phyloP scores from a whole-genome alignment of 768 basidiomycete species.

The Clavaria fumosa region DNA sequence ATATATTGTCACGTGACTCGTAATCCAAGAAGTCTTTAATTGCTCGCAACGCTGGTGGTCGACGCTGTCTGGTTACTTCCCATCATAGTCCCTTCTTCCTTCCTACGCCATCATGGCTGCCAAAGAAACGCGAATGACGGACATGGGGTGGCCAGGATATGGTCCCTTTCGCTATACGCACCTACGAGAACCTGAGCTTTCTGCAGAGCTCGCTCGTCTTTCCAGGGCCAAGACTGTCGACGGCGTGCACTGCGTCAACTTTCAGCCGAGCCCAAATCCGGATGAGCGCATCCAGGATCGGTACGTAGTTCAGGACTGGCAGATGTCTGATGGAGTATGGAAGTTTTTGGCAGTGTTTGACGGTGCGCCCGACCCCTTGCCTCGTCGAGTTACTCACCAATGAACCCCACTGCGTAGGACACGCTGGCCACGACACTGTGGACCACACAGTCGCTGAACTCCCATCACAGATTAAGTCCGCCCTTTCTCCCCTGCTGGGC shows the following conservation, averaged over 20 bases:
- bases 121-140: no score
- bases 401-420: slow-evolving; percentile 23
- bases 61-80: no score
- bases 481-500: slow-evolving; percentile 23
- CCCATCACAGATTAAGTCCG: slow-evolving; percentile 24
- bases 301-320: slow-evolving; percentile 19
- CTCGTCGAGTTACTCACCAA: slow-evolving; percentile 3
- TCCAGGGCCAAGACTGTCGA: slow-evolving; percentile 23
- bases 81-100: no score
- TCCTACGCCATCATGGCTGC: no score
- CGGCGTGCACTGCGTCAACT: slow-evolving; percentile 15
- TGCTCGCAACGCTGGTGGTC: no score
- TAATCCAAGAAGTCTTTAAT: no score
- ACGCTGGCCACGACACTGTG: slow-evolving; percentile 33
- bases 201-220: slow-evolving; percentile 24
- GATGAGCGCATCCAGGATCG: slow-evolving; percentile 21
- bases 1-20: no score
- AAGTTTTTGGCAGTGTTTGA: slow-evolving; percentile 22
- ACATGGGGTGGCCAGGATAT: slow-evolving; percentile 36
- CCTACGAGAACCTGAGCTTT: slow-evolving; percentile 26
- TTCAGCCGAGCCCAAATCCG: slow-evolving; percentile 22
- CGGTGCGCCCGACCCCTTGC: slow-evolving; percentile 19
- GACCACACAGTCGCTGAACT: slow-evolving; percentile 27
- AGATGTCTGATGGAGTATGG: slow-evolving; percentile 20
- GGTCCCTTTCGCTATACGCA: slow-evolving; percentile 40